A percentile compares a stretch with the other conserved stretches of the same genome.
Conservation (phyloP, 805 yeast species). For the Candida namnaoensis region DNA sequence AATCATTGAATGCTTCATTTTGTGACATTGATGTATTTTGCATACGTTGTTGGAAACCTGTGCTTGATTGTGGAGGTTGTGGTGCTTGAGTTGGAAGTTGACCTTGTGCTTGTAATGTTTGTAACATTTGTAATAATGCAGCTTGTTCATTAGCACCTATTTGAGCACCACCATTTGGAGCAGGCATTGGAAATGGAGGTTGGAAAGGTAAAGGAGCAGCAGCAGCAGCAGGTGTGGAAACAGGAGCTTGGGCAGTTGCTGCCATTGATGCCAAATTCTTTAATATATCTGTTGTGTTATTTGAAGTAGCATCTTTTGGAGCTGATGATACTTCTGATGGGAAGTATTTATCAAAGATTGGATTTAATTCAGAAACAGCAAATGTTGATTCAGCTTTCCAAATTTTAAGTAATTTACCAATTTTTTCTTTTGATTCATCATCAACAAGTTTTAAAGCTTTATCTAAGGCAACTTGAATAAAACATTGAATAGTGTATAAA, state of each 20-base stretch:
- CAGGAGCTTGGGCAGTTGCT: conserved; percentile 4
- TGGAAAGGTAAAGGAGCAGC: conserved; percentile 1
- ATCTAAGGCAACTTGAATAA: conserved; percentile 55
- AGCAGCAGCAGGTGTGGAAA: conserved; percentile 5
- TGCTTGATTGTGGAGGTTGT: neutral
- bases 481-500: conserved; percentile 51
- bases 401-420: conserved; percentile 78
- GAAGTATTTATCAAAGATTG: conserved; percentile 52
- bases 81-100: conserved; percentile 10
- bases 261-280: conserved; percentile 57
- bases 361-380: conserved; percentile 41
- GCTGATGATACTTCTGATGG: conserved; percentile 45
- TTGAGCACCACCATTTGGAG: conserved; percentile 5
- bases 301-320: conserved; percentile 31
- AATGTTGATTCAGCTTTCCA: conserved; percentile 88
- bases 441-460: conserved; percentile 51
- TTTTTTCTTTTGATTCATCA: conserved; percentile 59
- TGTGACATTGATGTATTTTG: conserved; percentile 8
- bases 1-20: conserved; percentile 16
- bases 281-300: conserved; percentile 53
- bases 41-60: no score
- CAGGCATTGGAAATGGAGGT: conserved; percentile 4
- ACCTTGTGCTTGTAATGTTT: conserved; percentile 21
- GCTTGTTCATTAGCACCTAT: conserved; percentile 20
- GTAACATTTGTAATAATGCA: conserved; percentile 31